These are phyloP conservation scores for Rhodotorula kratochvilovae DNA, from an alignment of 768 basidiomycete genomes.

Conservation along the genomic window DNA sequence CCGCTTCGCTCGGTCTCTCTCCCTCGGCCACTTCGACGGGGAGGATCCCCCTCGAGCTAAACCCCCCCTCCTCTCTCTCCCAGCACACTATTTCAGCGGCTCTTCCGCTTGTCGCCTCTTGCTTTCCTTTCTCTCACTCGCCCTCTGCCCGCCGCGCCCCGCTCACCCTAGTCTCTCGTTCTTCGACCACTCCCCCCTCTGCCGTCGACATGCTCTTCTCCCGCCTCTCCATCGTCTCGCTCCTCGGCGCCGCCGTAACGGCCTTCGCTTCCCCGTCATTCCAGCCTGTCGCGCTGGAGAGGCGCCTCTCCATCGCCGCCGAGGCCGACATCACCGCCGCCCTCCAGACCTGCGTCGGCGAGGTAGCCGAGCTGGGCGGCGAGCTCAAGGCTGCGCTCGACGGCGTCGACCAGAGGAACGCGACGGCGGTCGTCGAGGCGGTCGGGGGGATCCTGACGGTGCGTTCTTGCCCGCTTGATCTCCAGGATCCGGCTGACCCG, in stretches of 20 bases:
- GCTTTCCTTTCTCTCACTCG: conserved; percentile 36
- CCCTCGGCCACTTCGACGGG: too few species aligned
- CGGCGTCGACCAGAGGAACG: background rate
- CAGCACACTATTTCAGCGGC: too few species aligned
- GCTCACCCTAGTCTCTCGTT: too few species aligned
- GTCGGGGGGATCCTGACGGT: conserved; percentile 3
- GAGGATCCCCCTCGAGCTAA: too few species aligned
- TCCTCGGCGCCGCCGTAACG: conserved; percentile 12
- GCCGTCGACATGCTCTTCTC: conserved; percentile 21
- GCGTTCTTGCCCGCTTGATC: background rate
- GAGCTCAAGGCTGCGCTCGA: conserved; percentile 1
- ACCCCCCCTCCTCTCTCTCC: too few species aligned
- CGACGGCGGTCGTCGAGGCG: background rate
- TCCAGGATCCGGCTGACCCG: too few species aligned
- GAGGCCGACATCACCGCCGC: background rate
- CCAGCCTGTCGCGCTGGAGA: background rate
- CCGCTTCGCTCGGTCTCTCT: too few species aligned
- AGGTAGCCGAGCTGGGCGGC: background rate
- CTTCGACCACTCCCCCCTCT: too few species aligned
- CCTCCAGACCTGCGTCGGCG: background rate
- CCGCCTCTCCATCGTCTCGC: conserved; percentile 6
- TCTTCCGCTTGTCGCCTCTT: too few species aligned
- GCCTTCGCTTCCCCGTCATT: background rate
- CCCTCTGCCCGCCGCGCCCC: too few species aligned
- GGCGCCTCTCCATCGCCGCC: conserved; percentile 11